phyloP scores from a whole-genome alignment of 331 rosid genomes.

The Cydonia oblonga region DNA sequence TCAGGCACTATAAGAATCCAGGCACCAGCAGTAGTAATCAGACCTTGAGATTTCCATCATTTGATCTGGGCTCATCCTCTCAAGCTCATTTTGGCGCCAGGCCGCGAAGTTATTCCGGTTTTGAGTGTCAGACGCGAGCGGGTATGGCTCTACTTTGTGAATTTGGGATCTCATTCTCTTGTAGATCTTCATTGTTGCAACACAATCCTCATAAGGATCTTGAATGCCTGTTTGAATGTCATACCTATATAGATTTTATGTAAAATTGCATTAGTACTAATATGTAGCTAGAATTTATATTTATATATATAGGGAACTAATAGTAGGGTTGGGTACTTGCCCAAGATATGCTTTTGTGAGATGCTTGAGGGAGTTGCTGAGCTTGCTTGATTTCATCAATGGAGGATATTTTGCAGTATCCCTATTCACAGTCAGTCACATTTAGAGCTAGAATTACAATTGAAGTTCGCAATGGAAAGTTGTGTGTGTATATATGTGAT shows the following conservation, averaged over 20 bases:
- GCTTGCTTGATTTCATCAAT: constrained; percentile 91
- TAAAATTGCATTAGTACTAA: not conserved
- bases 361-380: constrained; percentile 85
- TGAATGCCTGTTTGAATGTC: constrained; percentile 85
- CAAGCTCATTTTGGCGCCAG: constrained; percentile 68
- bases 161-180: constrained; percentile 62
- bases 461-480: not conserved
- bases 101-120: constrained; percentile 60
- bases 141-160: constrained; percentile 51
- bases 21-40: constrained; percentile 94
- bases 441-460: not conserved
- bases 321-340: constrained; percentile 23
- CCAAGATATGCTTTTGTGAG: constrained; percentile 85
- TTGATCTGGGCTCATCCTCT: constrained; percentile 77
- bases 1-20: constrained; percentile 37
- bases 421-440: constrained; percentile 20
- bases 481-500: not conserved
- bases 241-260: constrained; percentile 26
- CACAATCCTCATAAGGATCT: constrained; percentile 82
- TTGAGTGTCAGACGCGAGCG: constrained; percentile 63
- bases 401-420: constrained; percentile 96
- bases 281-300: not conserved
- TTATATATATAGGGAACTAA: not conserved
- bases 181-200: constrained; percentile 76
- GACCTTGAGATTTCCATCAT: constrained; percentile 74